These are phyloP conservation scores for Schizosaccharomyces versatilis DNA, from an alignment of 1,139 yeast genomes.

Conservation along the genomic window DNA sequence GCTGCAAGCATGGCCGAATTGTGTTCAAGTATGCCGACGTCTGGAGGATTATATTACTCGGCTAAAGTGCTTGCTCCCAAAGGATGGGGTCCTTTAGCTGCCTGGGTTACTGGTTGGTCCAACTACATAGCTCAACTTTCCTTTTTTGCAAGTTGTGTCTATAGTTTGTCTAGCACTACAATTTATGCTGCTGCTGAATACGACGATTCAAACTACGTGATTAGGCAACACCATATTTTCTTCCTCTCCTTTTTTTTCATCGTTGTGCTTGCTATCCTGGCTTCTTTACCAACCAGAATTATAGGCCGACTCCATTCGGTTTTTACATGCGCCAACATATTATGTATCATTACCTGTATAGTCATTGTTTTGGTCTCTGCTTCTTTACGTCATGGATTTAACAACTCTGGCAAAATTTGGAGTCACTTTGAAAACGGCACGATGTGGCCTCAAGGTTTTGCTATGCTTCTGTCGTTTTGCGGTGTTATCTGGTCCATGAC, in stretches of 20 bases:
- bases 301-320: constrained; percentile 33
- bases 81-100: constrained; percentile 11
- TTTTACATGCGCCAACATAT: constrained; percentile 31
- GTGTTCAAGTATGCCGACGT: constrained; percentile 45
- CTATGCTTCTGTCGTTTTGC: constrained; percentile 23
- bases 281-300: constrained; percentile 30
- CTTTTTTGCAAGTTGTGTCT: constrained; percentile 39
- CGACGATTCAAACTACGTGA: constrained; percentile 20
- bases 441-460: too few relatives aligned
- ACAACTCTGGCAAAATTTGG: too few relatives aligned
- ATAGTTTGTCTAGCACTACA: constrained; percentile 36
- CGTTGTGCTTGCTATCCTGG: constrained; percentile 27
- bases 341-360: constrained; percentile 33
- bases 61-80: constrained; percentile 16
- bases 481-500: constrained; percentile 49
- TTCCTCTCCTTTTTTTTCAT: constrained; percentile 33
- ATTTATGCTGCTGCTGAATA: constrained; percentile 31
- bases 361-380: constrained; percentile 30
- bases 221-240: constrained; percentile 31
- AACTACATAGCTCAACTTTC: constrained; percentile 23
- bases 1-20: constrained; percentile 39
- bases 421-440: too few relatives aligned
- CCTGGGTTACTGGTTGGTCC: constrained; percentile 12
- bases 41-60: constrained; percentile 35
- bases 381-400: too few relatives aligned